Conservation (phyloP, 495 filamentous ascomycete species). For the Clavariopsis aquatica region DNA sequence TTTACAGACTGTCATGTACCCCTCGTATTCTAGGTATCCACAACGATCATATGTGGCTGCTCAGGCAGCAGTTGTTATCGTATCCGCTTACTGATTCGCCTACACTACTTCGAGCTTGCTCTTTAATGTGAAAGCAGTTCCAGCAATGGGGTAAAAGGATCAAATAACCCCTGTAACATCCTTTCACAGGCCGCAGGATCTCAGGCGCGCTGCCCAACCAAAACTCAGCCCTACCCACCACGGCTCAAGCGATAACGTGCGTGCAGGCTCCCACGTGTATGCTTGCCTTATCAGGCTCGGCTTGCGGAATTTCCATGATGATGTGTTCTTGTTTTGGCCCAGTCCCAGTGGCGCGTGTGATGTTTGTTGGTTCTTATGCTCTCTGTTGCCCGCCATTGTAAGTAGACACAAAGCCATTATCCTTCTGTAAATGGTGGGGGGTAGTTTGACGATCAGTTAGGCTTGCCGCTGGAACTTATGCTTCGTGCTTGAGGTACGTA, state of each 20-base stretch:
- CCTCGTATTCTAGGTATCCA: too few relatives aligned
- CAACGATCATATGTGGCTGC: neutral
- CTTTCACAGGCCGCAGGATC: neutral
- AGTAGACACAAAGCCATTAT: too few relatives aligned
- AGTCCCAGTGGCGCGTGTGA: conserved; percentile 8
- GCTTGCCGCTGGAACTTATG: too few relatives aligned
- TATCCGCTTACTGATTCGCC: neutral
- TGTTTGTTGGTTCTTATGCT: neutral
- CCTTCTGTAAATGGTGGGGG: too few relatives aligned
- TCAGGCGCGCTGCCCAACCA: conserved; percentile 28
- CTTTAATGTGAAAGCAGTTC: neutral
- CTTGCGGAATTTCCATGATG: neutral
- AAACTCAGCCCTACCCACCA: conserved; percentile 35
- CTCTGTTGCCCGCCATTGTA: neutral
- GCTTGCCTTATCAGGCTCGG: conserved; percentile 22
- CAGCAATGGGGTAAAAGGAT: conserved; percentile 1
- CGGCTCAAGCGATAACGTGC: conserved; percentile 19
- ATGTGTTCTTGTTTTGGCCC: neutral
- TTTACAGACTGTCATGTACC: too few relatives aligned
- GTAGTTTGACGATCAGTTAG: too few relatives aligned
- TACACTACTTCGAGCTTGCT: neutral
- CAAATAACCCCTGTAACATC: neutral
- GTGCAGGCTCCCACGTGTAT: conserved; percentile 33
- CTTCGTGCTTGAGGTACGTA: too few relatives aligned
- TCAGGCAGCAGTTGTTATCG: neutral